Evolutionary conservation across 129 eudicot genomes (phyloP).

Genomic region (sunflower (Helianthus annuus)): DNA sequence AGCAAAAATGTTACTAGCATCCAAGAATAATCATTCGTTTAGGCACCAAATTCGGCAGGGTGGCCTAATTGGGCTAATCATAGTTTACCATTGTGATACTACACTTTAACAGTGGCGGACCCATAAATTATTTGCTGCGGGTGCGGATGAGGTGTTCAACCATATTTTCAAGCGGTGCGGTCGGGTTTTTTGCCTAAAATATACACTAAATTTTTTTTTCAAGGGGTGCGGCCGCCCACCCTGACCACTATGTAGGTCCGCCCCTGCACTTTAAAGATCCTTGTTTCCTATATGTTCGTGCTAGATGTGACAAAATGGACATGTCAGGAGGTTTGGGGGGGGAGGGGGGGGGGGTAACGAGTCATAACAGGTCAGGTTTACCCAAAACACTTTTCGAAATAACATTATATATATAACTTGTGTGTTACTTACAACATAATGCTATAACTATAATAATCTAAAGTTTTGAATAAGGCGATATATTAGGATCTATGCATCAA

Average conservation of each 20-base stretch:
- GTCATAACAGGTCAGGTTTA: not conserved
- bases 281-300: not conserved
- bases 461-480: not conserved
- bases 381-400: not conserved
- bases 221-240: too few species aligned
- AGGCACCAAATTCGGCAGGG: slow-evolving; percentile 1
- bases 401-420: not conserved
- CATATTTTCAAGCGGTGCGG: too few species aligned
- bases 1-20: slow-evolving; percentile 12
- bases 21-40: slow-evolving; percentile 14
- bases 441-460: not conserved
- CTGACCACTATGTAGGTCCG: too few species aligned
- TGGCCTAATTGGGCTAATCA: not conserved
- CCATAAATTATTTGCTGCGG: too few species aligned
- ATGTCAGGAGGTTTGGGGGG: not conserved
- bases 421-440: not conserved
- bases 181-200: too few species aligned
- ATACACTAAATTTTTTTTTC: too few species aligned
- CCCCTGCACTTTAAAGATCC: not conserved
- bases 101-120: not conserved
- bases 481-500: not conserved
- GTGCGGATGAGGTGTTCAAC: too few species aligned
- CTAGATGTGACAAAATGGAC: slow-evolving; percentile 7
- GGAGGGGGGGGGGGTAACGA: not conserved
- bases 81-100: slow-evolving; percentile 2